Percentiles rank a stretch among this genome's conserved stretches.
phyloP scores from a whole-genome alignment of 345 rosid species.

The Linum tenue region DNA sequence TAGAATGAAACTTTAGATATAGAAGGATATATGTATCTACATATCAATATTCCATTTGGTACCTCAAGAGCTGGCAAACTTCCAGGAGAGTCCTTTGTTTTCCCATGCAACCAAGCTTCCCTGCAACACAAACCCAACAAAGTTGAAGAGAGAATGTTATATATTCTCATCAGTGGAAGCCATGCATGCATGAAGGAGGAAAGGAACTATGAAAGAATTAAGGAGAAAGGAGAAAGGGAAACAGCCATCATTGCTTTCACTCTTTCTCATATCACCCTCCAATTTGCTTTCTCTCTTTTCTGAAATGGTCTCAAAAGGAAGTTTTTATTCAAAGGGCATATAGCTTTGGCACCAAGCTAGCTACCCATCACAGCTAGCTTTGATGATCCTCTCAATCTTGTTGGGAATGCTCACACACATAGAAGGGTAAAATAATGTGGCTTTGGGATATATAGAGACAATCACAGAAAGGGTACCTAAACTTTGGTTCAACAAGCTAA shows the following conservation, averaged over 20 bases:
- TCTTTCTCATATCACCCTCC: constrained; percentile 20
- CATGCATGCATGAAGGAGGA: constrained; percentile 53
- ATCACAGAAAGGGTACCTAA: too few relatives aligned
- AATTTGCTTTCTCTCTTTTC: background rate
- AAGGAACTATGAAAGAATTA: too few relatives aligned
- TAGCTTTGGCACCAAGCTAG: constrained; percentile 29
- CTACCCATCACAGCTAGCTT: constrained; percentile 19
- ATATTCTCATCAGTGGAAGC: constrained; percentile 42
- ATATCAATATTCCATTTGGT: background rate
- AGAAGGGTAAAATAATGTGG: too few relatives aligned
- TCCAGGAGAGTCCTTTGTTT: constrained; percentile 51
- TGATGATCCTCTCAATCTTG: background rate
- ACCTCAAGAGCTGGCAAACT: constrained; percentile 69
- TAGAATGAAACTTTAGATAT: background rate
- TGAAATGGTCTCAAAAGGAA: background rate
- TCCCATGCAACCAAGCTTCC: constrained; percentile 91
- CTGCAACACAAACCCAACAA: constrained; percentile 43
- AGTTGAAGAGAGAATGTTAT: constrained; percentile 17
- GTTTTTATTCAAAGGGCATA: constrained; percentile 16
- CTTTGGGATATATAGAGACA: too few relatives aligned
- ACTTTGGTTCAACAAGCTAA: too few relatives aligned
- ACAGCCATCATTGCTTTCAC: constrained; percentile 29
- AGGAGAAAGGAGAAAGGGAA: background rate
- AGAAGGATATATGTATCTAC: background rate
- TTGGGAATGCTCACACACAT: too few relatives aligned